These are phyloP conservation scores for Gaeumannomyces sp. DNA, from an alignment of 2,329 filamentous ascomycete genomes.

Conservation along the genomic window DNA sequence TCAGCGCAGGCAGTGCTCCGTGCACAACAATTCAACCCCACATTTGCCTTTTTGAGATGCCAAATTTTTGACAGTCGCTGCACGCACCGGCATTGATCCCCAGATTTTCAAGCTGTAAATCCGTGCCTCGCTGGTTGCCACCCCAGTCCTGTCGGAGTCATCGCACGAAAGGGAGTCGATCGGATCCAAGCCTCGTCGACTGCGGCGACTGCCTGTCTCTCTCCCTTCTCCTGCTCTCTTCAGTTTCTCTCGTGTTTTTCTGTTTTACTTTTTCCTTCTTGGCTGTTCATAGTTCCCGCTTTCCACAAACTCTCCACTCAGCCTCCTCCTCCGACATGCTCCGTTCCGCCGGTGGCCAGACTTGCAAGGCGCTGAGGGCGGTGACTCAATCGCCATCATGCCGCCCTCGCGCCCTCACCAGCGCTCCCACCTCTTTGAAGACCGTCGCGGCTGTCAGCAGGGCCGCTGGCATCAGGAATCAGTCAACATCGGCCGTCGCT, in stretches of 20 bases:
- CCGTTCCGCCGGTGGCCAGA: constrained; percentile 37
- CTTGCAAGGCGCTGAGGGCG: constrained; percentile 40
- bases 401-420: constrained; percentile 32
- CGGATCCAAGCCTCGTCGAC: not conserved
- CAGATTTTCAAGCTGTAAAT: not conserved
- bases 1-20: not conserved
- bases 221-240: not conserved
- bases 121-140: not conserved
- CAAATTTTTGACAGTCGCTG: not conserved
- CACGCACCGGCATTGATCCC: not conserved
- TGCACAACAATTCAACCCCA: not conserved
- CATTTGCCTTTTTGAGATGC: not conserved
- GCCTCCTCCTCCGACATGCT: constrained; percentile 32
- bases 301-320: not conserved
- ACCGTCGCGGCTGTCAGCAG: constrained; percentile 33
- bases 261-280: not conserved
- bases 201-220: not conserved
- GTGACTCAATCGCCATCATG: constrained; percentile 31
- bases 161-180: not conserved
- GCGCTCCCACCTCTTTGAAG: constrained; percentile 28
- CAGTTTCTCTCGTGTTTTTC: not conserved
- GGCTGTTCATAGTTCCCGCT: constrained; percentile 7
- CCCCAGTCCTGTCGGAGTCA: not conserved
- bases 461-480: constrained; percentile 36
- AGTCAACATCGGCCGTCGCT: constrained; percentile 44